Conservation (phyloP, 2,329 filamentous ascomycete genomes). For the Pseudocercospora vitis region DNA sequence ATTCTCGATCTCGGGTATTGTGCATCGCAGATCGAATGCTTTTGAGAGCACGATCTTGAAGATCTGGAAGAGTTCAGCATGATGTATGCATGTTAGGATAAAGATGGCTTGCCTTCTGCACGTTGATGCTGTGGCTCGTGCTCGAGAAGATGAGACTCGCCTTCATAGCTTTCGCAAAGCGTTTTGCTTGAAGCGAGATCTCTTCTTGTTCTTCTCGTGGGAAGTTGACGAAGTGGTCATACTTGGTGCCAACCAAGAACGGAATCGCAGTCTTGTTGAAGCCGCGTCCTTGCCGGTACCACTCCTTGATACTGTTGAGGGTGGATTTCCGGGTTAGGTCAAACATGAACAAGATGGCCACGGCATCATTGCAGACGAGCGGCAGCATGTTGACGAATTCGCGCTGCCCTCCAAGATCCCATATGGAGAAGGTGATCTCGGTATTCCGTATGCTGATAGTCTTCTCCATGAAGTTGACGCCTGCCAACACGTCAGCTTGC, state of each 20-base stretch:
- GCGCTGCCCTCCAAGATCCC: constrained; percentile 95
- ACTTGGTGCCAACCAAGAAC: constrained; percentile 95
- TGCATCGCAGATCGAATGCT: constrained; percentile 97
- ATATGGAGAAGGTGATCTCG: constrained; percentile 99
- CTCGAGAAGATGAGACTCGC: constrained; percentile 97
- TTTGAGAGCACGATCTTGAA: constrained; percentile 99
- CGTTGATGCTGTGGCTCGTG: constrained; percentile 98
- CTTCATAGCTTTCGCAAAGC: constrained; percentile 98
- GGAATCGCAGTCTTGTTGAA: constrained; percentile 99
- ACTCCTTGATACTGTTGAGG: constrained; percentile 98
- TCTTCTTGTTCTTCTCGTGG: constrained; percentile 96
- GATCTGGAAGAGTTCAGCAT: constrained; percentile 60
- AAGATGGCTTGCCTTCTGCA: constrained; percentile 70
- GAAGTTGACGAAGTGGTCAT: constrained; percentile 99
- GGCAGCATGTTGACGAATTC: constrained; percentile 99
- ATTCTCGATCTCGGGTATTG: constrained; percentile 98
- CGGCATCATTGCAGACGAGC: constrained; percentile 97
- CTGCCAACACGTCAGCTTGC: constrained; percentile 41
- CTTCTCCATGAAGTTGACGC: constrained; percentile 99
- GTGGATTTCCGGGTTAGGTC: constrained; percentile 97
- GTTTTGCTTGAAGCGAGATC: constrained; percentile 93
- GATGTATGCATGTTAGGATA: constrained; percentile 3
- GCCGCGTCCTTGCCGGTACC: constrained; percentile 94
- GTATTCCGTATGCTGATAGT: constrained; percentile 99
- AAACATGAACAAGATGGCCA: constrained; percentile 99